Evolutionary conservation across 305 asterid species (phyloP), one percentile per base, ranked within the genome.

Genomic region (Withania somnifera): DNA sequence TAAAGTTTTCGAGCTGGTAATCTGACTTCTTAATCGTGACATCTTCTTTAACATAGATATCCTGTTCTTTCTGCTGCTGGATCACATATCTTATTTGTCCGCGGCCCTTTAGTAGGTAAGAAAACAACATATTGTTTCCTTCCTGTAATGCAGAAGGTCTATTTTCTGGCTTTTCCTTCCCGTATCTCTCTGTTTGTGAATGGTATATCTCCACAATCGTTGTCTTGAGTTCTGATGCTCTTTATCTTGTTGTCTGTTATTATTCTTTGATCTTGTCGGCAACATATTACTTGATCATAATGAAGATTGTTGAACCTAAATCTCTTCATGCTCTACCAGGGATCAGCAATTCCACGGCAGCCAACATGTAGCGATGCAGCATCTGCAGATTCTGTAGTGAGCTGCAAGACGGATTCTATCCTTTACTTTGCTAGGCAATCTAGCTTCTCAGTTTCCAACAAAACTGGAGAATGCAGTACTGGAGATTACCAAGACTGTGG

Each of bases 401-500:
- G 91, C 47, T 85, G 92, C 64, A 89, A 86, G 82, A 88, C 91
- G 4, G 91, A 89, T 47, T 86, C 91, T 73, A 85, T 77, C 83
- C 32, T 81, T 51, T 82, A 89, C 80, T 89, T 86, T 61, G 61
- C 86, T 10, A 69, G 84, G 85, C 86, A 86, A 54, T 81, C 84
- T 28, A 86, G 67, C 76, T 86, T 88, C 60, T 86, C 90, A 19
- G 84, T 88, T 86, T 87, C 90, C 77, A 89, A 90, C 60, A 30
- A 81, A 67, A 85, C 88, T 34, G 89, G 87, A 51, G 92, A 89
- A 78, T 85, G 90, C 53, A 84, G 71, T 19, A 85, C 86, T 32
- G 90, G 89, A 24, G 91, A 88, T 73, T 81, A 82, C 88, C 91
- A 88, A 69, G 92, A 89, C 50, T 84, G 86, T 82, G 96, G 89